Conservation (phyloP, 805 yeast species). For the Peterozyma xylosa region DNA sequence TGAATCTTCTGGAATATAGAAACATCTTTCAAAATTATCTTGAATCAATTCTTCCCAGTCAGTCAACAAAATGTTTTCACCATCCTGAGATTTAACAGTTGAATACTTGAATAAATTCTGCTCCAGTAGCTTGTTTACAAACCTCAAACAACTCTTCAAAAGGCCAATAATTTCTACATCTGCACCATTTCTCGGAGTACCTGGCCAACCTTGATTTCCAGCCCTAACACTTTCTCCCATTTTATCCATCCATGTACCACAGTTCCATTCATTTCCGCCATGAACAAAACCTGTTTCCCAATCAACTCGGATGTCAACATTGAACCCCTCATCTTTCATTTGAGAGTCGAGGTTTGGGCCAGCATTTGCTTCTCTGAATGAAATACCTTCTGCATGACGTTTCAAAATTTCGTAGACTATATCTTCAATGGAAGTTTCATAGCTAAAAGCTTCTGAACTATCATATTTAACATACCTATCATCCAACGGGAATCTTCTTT, state of each 20-base stretch:
- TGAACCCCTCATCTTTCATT: constrained; percentile 89
- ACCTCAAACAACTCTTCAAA: constrained; percentile 75
- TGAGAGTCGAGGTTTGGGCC: constrained; percentile 84
- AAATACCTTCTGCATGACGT: constrained; percentile 87
- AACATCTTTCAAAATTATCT: constrained; percentile 71
- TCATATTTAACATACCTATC: constrained; percentile 67
- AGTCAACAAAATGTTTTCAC: constrained; percentile 43
- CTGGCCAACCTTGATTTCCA: constrained; percentile 85
- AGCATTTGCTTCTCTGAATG: constrained; percentile 91
- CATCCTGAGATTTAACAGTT: constrained; percentile 52
- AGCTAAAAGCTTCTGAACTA: constrained; percentile 69
- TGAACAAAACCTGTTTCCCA: constrained; percentile 83
- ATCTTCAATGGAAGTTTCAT: constrained; percentile 65
- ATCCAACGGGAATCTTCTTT: constrained; percentile 76
- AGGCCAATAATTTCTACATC: constrained; percentile 89
- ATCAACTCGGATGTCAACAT: constrained; percentile 72
- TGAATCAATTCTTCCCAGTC: constrained; percentile 71
- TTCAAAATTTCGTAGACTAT: constrained; percentile 71
- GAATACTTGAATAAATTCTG: constrained; percentile 50
- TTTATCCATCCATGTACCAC: constrained; percentile 99
- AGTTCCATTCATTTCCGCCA: constrained; percentile 89
- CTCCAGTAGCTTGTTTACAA: constrained; percentile 54
- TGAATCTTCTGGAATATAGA: constrained; percentile 64
- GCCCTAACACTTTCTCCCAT: constrained; percentile 94
- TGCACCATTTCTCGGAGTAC: constrained; percentile 97